Base-by-base conservation (phyloP, 352 stramenopile genomes). In the Phytophthora litchii region DNA sequence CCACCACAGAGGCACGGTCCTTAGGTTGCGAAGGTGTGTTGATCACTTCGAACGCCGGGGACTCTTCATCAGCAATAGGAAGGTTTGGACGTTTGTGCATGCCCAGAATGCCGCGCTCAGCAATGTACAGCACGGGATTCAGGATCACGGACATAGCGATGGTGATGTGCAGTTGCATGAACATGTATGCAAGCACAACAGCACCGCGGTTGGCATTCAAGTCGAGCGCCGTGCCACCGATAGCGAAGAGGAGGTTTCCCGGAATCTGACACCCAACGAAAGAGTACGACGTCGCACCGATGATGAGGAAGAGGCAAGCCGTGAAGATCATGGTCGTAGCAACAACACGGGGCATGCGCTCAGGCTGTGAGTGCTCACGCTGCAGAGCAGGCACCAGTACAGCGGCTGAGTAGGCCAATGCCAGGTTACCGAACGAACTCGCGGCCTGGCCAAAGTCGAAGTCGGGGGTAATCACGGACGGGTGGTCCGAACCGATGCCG, bases 141-240 rank as follows among this genome's bases (percentile, higher is more conserved):
- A 87, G 41, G 52, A 87, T 84, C 19, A 85, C 72, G 17, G 72
- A 78, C 56, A 85, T 76, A 3, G 75, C 77, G 51, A 87, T 85
- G 40, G 73, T 80, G 55, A 87, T 80, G 58, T 87, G 77, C 44
- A 87, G 44, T 58, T 85, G 77, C 77, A 87, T 87, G 67, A 80
- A 85, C 56, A 80, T 60, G 46, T 78, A 88, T 8, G 71, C 78
- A 11, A 84, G 54, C 48, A 84, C 73, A 49, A 85, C 73, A 51
- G 63, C 65, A 58, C 76, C 78, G 19, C 76, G 66, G 52, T 76
- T 70, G 2, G 78, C 63, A 16, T 72, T 51, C 45, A 88, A 60
- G 48, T 81, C 59, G 9, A 88, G 56, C 4, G 70, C 69, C 0
- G 72, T 70, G 14, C 67, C 67, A 14, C 67, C 76, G 37, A 89